A percentile compares a stretch with the other conserved stretches of the same genome.
Evolutionary conservation across 192 early-diverging fungal species (phyloP).

Genomic region (Backusella macrospora): DNA sequence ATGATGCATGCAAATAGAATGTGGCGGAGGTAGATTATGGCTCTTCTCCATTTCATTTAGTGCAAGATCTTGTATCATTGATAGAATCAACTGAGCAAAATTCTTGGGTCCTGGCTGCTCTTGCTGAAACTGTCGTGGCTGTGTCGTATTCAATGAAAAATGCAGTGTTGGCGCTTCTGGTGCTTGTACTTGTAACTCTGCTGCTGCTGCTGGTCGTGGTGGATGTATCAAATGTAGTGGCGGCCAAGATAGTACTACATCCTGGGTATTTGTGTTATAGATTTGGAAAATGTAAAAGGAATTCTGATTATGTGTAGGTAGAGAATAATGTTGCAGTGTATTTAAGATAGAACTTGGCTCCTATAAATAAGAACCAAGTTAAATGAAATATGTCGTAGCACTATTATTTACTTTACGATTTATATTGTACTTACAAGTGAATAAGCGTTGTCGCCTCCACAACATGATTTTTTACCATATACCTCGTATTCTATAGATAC

Average conservation of each 20-base stretch:
- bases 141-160: not conserved
- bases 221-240: not conserved
- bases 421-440: not conserved
- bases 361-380: not conserved
- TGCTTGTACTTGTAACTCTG: no score
- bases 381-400: not conserved
- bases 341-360: not conserved
- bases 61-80: not conserved
- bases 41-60: not conserved
- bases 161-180: no score
- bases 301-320: not conserved
- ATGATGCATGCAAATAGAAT: not conserved
- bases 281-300: slow-evolving; percentile 6
- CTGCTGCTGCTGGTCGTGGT: not conserved
- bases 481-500: not conserved
- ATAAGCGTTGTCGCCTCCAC: not conserved
- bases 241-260: not conserved
- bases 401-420: not conserved
- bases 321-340: not conserved
- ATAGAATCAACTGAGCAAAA: not conserved
- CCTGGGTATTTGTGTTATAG: not conserved
- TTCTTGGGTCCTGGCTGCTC: not conserved
- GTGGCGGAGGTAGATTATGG: not conserved
- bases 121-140: not conserved
- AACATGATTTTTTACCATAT: not conserved